phyloP scores from a whole-genome alignment of 2,329 filamentous ascomycete genomes.

The Cadophora malorum region DNA sequence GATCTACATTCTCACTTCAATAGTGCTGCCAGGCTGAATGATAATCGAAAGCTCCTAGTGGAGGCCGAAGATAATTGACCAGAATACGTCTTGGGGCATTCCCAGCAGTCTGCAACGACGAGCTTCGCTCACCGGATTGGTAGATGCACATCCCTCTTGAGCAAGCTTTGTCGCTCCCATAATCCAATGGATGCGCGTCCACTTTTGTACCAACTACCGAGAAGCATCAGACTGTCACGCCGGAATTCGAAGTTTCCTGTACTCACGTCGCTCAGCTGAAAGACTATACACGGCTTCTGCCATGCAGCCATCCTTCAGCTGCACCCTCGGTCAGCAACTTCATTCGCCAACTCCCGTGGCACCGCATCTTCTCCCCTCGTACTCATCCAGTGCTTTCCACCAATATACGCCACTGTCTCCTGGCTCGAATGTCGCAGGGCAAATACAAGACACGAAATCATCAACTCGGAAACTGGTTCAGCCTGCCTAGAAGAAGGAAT shows the following conservation, averaged over 20 bases:
- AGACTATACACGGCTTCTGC: background rate
- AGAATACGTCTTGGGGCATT: background rate
- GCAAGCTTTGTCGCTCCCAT: constrained; percentile 12
- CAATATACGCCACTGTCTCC: background rate
- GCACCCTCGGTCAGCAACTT: background rate
- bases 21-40: too few species aligned
- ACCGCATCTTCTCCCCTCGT: background rate
- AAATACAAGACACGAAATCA: background rate
- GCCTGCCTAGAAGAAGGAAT: constrained; percentile 7
- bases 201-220: constrained; percentile 3
- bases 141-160: background rate
- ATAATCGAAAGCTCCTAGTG: too few species aligned
- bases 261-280: constrained; percentile 12
- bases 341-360: constrained; percentile 9
- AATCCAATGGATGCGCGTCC: constrained; percentile 2
- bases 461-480: constrained; percentile 9
- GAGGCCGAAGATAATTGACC: too few species aligned
- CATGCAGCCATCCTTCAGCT: constrained; percentile 14
- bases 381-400: constrained; percentile 4
- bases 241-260: background rate
- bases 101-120: background rate
- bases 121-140: background rate
- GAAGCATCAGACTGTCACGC: background rate
- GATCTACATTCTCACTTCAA: background rate
- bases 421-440: background rate